Conservation (phyloP, 1,284 basidiomycete species). For the Moniliella sp. region DNA sequence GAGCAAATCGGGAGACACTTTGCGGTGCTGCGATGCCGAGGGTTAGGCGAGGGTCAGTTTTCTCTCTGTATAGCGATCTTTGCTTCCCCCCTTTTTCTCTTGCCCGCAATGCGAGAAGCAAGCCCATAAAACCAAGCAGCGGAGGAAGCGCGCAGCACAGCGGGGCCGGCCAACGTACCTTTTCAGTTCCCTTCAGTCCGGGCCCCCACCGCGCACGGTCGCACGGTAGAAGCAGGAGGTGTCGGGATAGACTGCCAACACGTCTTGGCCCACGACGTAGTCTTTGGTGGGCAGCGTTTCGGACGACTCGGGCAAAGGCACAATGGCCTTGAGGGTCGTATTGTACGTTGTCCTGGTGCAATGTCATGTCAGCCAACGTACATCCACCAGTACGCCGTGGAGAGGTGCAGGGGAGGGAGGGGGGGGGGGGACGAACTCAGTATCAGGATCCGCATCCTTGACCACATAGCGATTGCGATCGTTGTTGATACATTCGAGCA, state of each 20-base stretch:
- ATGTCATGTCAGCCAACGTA: not conserved
- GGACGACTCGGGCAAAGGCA: constrained; percentile 20
- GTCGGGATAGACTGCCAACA: constrained; percentile 31
- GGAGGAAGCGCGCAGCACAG: not conserved
- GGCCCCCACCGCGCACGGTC: constrained; percentile 24
- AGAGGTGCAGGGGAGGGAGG: not conserved
- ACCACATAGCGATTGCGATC: constrained; percentile 14
- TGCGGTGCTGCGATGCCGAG: constrained; percentile 1
- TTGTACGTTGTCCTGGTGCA: constrained; percentile 5
- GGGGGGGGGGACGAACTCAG: not conserved
- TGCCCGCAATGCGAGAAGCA: not conserved
- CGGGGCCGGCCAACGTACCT: not conserved
- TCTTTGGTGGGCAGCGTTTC: constrained; percentile 20
- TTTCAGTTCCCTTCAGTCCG: constrained; percentile 11
- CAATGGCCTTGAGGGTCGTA: constrained; percentile 22
- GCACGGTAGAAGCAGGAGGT: constrained; percentile 33
- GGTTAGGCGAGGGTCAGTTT: not conserved
- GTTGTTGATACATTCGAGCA: constrained; percentile 16
- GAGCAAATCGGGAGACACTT: constrained; percentile 18
- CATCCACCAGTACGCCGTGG: not conserved
- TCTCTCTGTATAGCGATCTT: no score
- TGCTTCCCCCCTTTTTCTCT: no score
- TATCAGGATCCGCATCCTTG: constrained; percentile 11
- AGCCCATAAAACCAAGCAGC: no score
- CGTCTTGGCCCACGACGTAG: constrained; percentile 16